Evolutionary conservation across 306 rosid species (phyloP), one percentile per base, ranked within the genome.

Genomic region (Cucurbita argyrosperma): DNA sequence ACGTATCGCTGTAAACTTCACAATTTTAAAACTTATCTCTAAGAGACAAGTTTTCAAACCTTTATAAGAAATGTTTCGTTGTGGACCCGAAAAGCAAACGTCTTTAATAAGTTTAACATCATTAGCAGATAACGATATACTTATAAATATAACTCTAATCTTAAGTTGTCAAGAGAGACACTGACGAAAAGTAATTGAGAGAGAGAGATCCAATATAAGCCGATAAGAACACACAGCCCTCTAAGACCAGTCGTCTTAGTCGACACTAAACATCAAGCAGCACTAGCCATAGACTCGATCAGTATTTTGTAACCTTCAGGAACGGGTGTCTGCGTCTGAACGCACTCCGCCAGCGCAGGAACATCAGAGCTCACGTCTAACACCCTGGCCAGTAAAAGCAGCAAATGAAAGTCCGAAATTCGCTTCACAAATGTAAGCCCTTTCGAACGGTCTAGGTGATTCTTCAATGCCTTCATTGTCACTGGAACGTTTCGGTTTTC

Each of bases 241-340:
- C 18, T 65, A 65, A 65, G 5, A 1, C 71, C 52, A 64, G 71
- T 18, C 53, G 71, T 18, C 53, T 3, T 7, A 19, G 53, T 42
- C 10, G 53, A 65, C 37, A 65, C 38, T 16, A 35, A 11, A 77
- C 49, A 74, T 77, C 78, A 85, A 65, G 86, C 71, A 75, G 92
- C 69, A 74, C 54, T 87, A 53, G 97, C 97, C 96, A 95, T 83
- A 61, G 99, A 91, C 82, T 95, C 97, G 5, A 95, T 91, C 54
- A 95, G 76, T 79, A 95, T 79, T 85, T 88, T 89, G 90, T 91
- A 95, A 54, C 99, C 97, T 83, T 95, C 97, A 4, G 99, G 90
- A 8, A 91, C 79, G 58, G 90, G 30, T 57, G 86, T 53, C 79
- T 95, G 89, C 8, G 85, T 84, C 81, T 78, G 99, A 77, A 88